Evolutionary conservation across 176 grass and related monocot species (phyloP).

Genomic region (Rhynchospora breviuscula): DNA sequence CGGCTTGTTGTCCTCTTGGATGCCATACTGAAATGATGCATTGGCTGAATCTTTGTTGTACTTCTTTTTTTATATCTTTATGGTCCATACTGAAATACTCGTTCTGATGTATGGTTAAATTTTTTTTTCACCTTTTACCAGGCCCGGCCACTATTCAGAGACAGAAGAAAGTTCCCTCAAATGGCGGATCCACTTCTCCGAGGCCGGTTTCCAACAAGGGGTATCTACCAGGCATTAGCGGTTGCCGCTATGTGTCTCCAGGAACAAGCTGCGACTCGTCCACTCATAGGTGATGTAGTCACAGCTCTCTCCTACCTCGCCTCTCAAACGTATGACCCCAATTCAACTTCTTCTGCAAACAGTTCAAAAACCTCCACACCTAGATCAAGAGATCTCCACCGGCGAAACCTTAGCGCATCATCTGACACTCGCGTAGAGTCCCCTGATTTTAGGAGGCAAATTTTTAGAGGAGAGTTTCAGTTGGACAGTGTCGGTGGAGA

Average conservation of each 20-base stretch:
- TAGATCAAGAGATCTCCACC: conserved; percentile 47
- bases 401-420: conserved; percentile 48
- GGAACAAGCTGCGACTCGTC: conserved; percentile 65
- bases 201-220: conserved; percentile 67
- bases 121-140: conserved; percentile 28
- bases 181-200: conserved; percentile 75
- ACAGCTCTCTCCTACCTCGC: conserved; percentile 89
- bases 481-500: conserved; percentile 47
- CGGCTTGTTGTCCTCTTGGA: neutral
- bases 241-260: conserved; percentile 98
- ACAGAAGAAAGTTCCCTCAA: conserved; percentile 77
- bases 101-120: neutral
- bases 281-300: conserved; percentile 90
- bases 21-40: neutral
- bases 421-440: conserved; percentile 43
- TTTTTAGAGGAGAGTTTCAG: conserved; percentile 26
- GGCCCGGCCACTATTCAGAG: conserved; percentile 90
- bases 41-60: neutral
- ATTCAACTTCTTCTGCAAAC: conserved; percentile 30
- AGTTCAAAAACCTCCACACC: conserved; percentile 53
- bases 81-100: neutral
- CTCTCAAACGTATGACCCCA: conserved; percentile 70
- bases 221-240: conserved; percentile 88
- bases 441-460: conserved; percentile 51
- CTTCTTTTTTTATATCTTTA: neutral